phyloP scores from a whole-genome alignment of 2,329 filamentous ascomycete species.

The Falciphora oryzae region DNA sequence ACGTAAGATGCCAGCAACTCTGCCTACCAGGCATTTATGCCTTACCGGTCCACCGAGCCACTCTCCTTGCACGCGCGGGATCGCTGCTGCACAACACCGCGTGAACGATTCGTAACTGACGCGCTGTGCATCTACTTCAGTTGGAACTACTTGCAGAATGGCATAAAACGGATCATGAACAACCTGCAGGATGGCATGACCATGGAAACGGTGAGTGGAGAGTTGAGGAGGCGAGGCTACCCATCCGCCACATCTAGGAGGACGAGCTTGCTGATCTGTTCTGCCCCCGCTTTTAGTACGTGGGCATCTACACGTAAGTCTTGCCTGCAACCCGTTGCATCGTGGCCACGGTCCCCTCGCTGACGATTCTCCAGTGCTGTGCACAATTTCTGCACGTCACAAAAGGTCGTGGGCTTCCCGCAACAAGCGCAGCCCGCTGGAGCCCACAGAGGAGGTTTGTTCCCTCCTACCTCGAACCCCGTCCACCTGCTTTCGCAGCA shows the following conservation, averaged over 20 bases:
- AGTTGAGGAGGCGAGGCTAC: not conserved
- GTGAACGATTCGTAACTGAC: not conserved
- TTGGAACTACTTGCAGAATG: conserved; percentile 84
- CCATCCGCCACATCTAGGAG: conserved; percentile 4
- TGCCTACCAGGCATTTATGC: not conserved
- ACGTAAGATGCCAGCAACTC: conserved; percentile 14
- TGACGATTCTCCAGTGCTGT: conserved; percentile 60
- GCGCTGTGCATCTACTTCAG: conserved; percentile 35
- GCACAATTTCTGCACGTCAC: conserved; percentile 98
- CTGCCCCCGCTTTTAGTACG: conserved; percentile 56
- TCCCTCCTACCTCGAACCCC: not conserved
- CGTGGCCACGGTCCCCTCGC: conserved; percentile 14
- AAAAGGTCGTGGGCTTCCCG: conserved; percentile 74
- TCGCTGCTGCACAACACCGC: not conserved
- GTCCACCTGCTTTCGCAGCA: not conserved
- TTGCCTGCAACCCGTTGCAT: not conserved
- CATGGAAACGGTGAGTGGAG: conserved; percentile 66
- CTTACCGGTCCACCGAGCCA: not conserved
- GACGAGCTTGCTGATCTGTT: conserved; percentile 1
- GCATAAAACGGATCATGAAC: conserved; percentile 89
- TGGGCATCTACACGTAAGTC: conserved; percentile 86
- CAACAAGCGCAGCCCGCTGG: conserved; percentile 22
- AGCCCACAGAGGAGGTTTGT: conserved; percentile 66
- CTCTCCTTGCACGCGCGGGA: not conserved
- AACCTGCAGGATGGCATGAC: conserved; percentile 89